Conservation (phyloP, 352 stramenopile species). For the Phytophthora pini region DNA sequence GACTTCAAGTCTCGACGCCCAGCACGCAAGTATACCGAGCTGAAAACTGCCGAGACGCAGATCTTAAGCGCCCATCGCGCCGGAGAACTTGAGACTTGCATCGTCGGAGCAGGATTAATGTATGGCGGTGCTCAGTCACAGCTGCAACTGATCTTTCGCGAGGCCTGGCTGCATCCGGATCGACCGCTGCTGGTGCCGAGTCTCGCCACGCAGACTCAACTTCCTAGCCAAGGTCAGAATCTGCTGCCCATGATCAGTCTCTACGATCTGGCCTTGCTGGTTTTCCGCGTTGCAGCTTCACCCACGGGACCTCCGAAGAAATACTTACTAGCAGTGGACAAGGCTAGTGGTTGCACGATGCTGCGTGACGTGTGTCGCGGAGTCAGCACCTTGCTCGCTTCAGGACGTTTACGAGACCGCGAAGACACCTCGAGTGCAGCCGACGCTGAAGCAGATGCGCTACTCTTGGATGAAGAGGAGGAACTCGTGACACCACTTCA, state of each 20-base stretch:
- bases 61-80: conserved; percentile 71
- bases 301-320: conserved; percentile 48
- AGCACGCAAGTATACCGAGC: conserved; percentile 66
- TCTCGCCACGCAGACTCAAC: conserved; percentile 35
- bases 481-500: conserved; percentile 66
- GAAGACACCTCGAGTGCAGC: conserved; percentile 18
- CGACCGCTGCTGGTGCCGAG: conserved; percentile 66
- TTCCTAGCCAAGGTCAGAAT: conserved; percentile 54
- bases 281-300: conserved; percentile 51
- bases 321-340: conserved; percentile 77
- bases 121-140: conserved; percentile 81
- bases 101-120: conserved; percentile 76
- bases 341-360: conserved; percentile 52
- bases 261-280: conserved; percentile 74
- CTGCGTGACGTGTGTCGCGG: conserved; percentile 71
- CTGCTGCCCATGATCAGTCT: conserved; percentile 87
- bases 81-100: conserved; percentile 74
- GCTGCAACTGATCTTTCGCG: conserved; percentile 70
- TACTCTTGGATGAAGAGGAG: conserved; percentile 70
- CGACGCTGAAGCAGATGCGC: conserved; percentile 58
- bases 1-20: conserved; percentile 84
- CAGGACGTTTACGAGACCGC: conserved; percentile 50
- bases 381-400: conserved; percentile 64
- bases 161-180: conserved; percentile 76
- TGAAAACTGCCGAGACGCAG: conserved; percentile 87